Base-by-base conservation (phyloP, 2,329 filamentous ascomycete genomes). In the Aspergillus jensenii region DNA sequence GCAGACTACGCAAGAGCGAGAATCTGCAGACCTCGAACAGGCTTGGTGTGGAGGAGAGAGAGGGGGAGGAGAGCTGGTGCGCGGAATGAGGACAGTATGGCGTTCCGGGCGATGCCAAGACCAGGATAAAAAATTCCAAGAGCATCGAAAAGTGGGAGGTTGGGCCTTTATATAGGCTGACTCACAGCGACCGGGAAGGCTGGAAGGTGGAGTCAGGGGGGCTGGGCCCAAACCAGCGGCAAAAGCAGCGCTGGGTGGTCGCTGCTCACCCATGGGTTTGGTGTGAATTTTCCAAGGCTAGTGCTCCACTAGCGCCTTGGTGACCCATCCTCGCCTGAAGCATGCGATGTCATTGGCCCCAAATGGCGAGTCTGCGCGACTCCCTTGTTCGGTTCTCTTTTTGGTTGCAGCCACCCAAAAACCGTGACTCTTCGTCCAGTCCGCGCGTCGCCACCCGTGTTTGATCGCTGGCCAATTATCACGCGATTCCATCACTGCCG, bases 161-260 rank as follows among this genome's bases (percentile, higher is more conserved):
- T 70, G 69, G 67, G 62, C 64, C 72, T 69, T 75, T 75, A 72
- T 74, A 76, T 76, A 75, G 70, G 67, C 66, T 70, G 71, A 73
- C 59, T 71, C 68, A 73, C 64, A 62, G 63, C 62, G 39, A 31
- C 35, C 35, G 35, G 35, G 35, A 37, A 37, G 35, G 35, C 35
- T 15, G 35, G 35, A 37, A 31, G 15, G 35, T 37, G 35, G 35
- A 37, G 35, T 37, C 35, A 37, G 69, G 53, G 58, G 67, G 69
- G 72, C 71, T 71, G 35, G 35, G 67, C 68, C 69, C 53, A 63
- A 60, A 61, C 68, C 66, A 70, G 72, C 71, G 70, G 64, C 65
- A 71, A 75, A 74, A 74, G 70, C 73, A 71, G 73, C 43, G 43
- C 23, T 37, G 17, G 43, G 12, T 15, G 17, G 19, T 45, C 21